A percentile compares a stretch with the other conserved stretches of the same genome.
These are phyloP conservation scores for Acacia melanoxylon DNA, from an alignment of 306 rosid species.

Conservation along the genomic window DNA sequence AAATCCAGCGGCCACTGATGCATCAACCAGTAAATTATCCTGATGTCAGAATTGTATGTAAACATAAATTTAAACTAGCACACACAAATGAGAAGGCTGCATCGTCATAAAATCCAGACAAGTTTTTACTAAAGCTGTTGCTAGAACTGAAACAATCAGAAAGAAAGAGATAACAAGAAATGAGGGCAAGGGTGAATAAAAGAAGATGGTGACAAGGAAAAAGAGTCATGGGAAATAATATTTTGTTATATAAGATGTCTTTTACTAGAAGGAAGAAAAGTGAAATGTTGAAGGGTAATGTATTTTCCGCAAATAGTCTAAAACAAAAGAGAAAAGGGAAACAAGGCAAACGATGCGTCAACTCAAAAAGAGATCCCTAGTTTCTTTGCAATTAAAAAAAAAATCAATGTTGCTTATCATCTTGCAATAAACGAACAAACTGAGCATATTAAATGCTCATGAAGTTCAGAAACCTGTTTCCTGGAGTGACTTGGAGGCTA, in stretches of 20 bases:
- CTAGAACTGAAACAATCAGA: constrained; percentile 13
- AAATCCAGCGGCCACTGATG: constrained; percentile 97
- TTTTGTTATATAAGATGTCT: constrained; percentile 13
- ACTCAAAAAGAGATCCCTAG: constrained; percentile 14
- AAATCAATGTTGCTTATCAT: neutral
- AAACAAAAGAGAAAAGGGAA: constrained; percentile 17
- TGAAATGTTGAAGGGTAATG: constrained; percentile 2
- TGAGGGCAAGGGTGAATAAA: neutral
- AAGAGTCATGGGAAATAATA: neutral
- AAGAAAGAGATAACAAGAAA: constrained; percentile 16
- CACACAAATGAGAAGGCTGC: constrained; percentile 27
- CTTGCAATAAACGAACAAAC: neutral
- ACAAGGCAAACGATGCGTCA: neutral
- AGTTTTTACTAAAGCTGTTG: constrained; percentile 25
- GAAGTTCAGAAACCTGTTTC: constrained; percentile 77
- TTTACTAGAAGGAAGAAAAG: neutral
- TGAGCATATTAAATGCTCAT: constrained; percentile 12
- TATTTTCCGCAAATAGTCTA: neutral
- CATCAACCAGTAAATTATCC: constrained; percentile 71
- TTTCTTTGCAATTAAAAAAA: neutral
- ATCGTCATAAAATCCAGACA: constrained; percentile 30
- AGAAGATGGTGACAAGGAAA: constrained; percentile 2
- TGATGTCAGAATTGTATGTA: constrained; percentile 55
- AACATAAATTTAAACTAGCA: constrained; percentile 60
- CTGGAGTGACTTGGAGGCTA: constrained; percentile 87